Evolutionary conservation across 2,329 filamentous ascomycete genomes (phyloP).

Genomic region (Fonsecaea monophora): DNA sequence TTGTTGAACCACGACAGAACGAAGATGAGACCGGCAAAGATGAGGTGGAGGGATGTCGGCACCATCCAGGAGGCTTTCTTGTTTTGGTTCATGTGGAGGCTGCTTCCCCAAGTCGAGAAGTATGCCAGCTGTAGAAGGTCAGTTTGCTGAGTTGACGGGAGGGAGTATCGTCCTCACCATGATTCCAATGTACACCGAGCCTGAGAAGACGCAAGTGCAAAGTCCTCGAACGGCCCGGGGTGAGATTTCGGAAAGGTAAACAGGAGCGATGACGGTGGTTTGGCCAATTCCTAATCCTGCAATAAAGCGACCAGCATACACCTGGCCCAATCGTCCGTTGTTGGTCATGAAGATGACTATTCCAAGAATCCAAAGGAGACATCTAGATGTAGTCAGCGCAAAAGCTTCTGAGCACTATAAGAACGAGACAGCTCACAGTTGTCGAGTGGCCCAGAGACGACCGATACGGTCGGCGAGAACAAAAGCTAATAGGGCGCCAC

Average conservation of each 20-base stretch:
- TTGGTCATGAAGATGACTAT: constrained; percentile 46
- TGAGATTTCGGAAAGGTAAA: constrained; percentile 75
- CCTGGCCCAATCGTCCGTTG: constrained; percentile 47
- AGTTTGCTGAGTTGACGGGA: neutral
- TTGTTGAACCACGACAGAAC: constrained; percentile 71
- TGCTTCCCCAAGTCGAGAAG: constrained; percentile 59
- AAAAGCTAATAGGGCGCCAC: constrained; percentile 46
- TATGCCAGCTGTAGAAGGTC: constrained; percentile 64
- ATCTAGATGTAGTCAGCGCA: constrained; percentile 35
- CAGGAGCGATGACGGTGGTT: constrained; percentile 59
- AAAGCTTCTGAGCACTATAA: constrained; percentile 41
- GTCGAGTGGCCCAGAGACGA: constrained; percentile 39
- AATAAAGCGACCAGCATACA: constrained; percentile 55
- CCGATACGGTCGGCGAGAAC: constrained; percentile 43
- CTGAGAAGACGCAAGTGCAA: constrained; percentile 74
- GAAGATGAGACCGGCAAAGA: constrained; percentile 76
- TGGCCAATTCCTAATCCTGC: constrained; percentile 51
- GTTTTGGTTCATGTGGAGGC: constrained; percentile 57
- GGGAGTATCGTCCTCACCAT: constrained; percentile 50
- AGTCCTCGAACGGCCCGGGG: constrained; percentile 73
- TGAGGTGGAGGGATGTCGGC: constrained; percentile 77
- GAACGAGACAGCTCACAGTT: constrained; percentile 20
- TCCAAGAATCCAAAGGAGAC: constrained; percentile 38
- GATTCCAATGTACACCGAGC: constrained; percentile 77
- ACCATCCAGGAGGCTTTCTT: constrained; percentile 62